Base-by-base conservation (phyloP, 768 basidiomycete genomes). In the Mycena epipterygia region DNA sequence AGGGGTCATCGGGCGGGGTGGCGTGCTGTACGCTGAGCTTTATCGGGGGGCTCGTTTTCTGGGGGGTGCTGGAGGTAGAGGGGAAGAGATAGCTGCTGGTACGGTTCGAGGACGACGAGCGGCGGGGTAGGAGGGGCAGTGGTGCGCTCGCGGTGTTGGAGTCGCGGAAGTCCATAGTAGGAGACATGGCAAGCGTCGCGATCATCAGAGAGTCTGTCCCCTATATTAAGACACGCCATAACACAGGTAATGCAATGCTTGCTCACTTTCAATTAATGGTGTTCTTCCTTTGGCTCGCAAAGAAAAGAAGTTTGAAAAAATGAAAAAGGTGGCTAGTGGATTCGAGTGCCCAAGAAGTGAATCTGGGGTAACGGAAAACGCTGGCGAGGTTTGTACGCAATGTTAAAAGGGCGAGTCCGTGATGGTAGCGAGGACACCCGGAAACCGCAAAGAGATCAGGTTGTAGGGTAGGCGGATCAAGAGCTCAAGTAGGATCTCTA, bases 91-190 rank as follows among this genome's bases (percentile, higher is more conserved):
- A 64, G 62, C 76, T n/a, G n/a, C n/a, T 27, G 69, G 79, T 53
- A 73, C 79, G 79, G 73, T 74, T 73, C 73, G 70, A 72, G 37
- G 76, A 79, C 58, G 80, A 78, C 6, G 82, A 76, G 55, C 91
- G 83, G 61, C 90, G 87, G 41, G 93, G 90, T 60, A 93, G 84
- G 58, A 87, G 82, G 19, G 91, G 91, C n/a, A 92, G 86, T 63
- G 91, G 87, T 11, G 82, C 82, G 3, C 88, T 86, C 35, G 92
- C 89, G 33, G 84, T 79, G 78, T 90, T 93, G 46, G 88, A 81
- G 67, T 81, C 81, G 81, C 53, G 83, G 75, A 69, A 80, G 68
- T 83, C 77, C 70, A 79, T 79, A 12, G 77, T 65, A 46, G 82
- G 78, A 57, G 81, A 79, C 81, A 82, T 82, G 52, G 82, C 77